phyloP scores from a whole-genome alignment of 176 grass and related monocot species.

The Leersia perrieri region DNA sequence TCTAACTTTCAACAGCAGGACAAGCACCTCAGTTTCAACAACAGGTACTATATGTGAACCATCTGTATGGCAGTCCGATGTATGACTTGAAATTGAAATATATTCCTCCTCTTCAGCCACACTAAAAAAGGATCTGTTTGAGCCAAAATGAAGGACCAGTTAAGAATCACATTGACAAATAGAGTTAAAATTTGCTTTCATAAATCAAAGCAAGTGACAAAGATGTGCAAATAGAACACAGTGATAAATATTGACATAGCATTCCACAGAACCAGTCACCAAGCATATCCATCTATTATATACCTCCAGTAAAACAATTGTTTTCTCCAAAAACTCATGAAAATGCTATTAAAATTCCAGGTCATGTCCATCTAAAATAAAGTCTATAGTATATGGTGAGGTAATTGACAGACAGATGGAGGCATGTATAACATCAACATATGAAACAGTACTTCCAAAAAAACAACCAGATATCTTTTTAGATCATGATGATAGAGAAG shows the following conservation, averaged over 20 bases:
- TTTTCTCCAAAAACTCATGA: not conserved
- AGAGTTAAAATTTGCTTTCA: not conserved
- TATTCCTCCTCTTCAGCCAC: not conserved
- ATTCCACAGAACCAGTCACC: not conserved
- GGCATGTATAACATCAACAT: constrained; percentile 4
- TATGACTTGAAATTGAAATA: not conserved
- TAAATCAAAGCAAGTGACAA: not conserved
- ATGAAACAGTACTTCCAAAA: not conserved
- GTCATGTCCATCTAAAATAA: not conserved
- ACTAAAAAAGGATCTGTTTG: constrained; percentile 5
- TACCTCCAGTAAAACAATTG: not conserved
- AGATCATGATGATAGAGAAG: not conserved
- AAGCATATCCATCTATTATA: not conserved
- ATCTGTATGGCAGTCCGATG: not conserved
- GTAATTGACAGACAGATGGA: not conserved
- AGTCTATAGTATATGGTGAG: not conserved
- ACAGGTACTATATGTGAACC: no score
- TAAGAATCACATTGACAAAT: not conserved
- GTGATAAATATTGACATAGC: not conserved
- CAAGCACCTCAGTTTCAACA: not conserved
- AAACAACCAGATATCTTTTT: not conserved
- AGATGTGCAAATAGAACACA: not conserved
- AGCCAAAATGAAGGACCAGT: constrained; percentile 5
- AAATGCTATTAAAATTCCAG: not conserved
- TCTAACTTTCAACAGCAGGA: not conserved